Evolutionary conservation across 2,329 filamentous ascomycete genomes (phyloP).

Genomic region (Falciphora oryzae): DNA sequence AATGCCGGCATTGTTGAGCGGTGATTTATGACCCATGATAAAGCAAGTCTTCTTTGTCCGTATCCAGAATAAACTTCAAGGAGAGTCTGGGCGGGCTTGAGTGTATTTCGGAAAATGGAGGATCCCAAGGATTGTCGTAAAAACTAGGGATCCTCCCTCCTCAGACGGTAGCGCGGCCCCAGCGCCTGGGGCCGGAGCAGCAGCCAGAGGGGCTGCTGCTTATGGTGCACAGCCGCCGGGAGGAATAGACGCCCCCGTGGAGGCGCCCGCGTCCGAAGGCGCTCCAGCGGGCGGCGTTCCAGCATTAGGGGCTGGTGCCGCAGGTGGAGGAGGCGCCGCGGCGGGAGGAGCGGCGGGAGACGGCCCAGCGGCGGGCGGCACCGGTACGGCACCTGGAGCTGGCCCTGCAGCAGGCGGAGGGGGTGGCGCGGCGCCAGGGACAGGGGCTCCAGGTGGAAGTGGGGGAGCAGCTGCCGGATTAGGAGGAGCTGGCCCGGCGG

Average conservation of each 20-base stretch:
- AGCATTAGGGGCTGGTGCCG: no score
- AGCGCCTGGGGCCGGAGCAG: no score
- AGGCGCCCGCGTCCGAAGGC: no score
- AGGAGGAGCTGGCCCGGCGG: neutral
- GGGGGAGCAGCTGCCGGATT: no score
- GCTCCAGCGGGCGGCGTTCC: no score
- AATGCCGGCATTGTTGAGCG: neutral
- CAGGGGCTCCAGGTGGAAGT: neutral
- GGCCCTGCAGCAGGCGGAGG: neutral
- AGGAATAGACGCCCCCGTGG: no score
- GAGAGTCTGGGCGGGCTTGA: neutral
- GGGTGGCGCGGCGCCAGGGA: neutral
- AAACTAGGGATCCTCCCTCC: neutral
- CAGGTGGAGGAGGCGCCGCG: neutral
- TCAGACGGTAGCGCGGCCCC: neutral
- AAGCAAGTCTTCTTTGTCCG: neutral
- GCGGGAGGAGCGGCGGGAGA: no score
- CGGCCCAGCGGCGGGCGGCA: no score
- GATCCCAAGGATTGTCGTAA: neutral
- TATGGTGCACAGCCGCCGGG: no score
- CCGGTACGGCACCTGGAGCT: no score
- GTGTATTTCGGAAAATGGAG: neutral
- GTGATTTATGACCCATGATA: neutral
- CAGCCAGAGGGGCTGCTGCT: no score
- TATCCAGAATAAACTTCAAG: neutral